A percentile compares a stretch with the other conserved stretches of the same genome.
Evolutionary conservation across 1,139 yeast species (phyloP).

Genomic region (Candida pseudoviswanathii): DNA sequence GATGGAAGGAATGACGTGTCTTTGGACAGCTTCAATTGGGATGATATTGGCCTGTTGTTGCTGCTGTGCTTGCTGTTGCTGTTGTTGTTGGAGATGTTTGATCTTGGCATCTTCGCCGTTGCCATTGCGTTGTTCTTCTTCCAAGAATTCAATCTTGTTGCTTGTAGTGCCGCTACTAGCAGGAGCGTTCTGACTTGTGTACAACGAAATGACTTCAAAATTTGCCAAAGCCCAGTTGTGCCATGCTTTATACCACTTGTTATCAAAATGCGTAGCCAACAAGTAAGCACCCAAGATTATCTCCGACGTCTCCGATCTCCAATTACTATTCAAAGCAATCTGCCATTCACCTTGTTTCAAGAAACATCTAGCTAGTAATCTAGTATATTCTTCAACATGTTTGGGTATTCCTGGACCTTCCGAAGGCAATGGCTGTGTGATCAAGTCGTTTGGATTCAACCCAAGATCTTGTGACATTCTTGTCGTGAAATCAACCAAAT

Average conservation of each 20-base stretch:
- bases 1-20: slow-evolving; percentile 93
- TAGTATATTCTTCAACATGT: slow-evolving; percentile 83
- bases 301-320: slow-evolving; percentile 82
- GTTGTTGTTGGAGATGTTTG: slow-evolving; percentile 20
- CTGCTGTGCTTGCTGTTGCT: slow-evolving; percentile 11
- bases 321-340: slow-evolving; percentile 71
- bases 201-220: slow-evolving; percentile 85
- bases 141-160: slow-evolving; percentile 18
- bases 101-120: slow-evolving; percentile 18
- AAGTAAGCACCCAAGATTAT: slow-evolving; percentile 87
- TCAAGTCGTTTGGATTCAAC: slow-evolving; percentile 74
- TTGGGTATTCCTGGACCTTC: slow-evolving; percentile 74
- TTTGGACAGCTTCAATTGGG: slow-evolving; percentile 65
- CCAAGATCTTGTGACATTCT: slow-evolving; percentile 89
- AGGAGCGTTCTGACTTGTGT: slow-evolving; percentile 41
- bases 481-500: slow-evolving; percentile 86
- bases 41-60: slow-evolving; percentile 26
- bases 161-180: slow-evolving; percentile 19
- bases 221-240: slow-evolving; percentile 99
- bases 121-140: slow-evolving; percentile 20
- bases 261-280: slow-evolving; percentile 92
- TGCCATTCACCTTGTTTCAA: slow-evolving; percentile 99
- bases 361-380: slow-evolving; percentile 87
- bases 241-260: slow-evolving; percentile 98
- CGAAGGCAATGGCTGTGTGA: slow-evolving; percentile 83